A percentile compares a stretch with the other conserved stretches of the same genome.
Conservation (phyloP, 352 stramenopile species). For the Phytophthora uliginosa region DNA sequence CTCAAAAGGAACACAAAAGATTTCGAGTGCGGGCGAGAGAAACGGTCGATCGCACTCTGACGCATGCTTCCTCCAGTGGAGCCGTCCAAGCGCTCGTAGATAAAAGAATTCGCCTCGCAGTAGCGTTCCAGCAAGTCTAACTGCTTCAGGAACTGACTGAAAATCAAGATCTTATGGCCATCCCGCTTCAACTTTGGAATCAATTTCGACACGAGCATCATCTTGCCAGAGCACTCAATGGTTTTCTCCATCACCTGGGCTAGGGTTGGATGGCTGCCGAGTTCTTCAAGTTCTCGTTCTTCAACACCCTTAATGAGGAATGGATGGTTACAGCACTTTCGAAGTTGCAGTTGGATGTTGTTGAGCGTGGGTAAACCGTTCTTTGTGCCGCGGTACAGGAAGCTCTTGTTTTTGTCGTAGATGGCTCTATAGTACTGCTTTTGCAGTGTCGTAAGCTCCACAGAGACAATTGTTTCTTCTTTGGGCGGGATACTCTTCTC, state of each 20-base stretch:
- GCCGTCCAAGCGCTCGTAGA: constrained; percentile 93
- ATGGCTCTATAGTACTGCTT: constrained; percentile 99
- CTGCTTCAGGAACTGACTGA: constrained; percentile 96
- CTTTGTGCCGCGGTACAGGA: constrained; percentile 93
- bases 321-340: constrained; percentile 99
- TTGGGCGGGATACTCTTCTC: constrained; percentile 98
- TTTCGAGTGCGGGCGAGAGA: constrained; percentile 95
- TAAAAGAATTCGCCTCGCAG: constrained; percentile 91
- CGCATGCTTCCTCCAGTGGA: constrained; percentile 90
- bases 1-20: constrained; percentile 99
- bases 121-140: constrained; percentile 96
- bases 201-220: constrained; percentile 93
- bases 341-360: constrained; percentile 99
- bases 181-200: constrained; percentile 93
- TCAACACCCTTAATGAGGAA: constrained; percentile 98
- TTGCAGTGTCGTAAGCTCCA: constrained; percentile 98
- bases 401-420: constrained; percentile 99
- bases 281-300: constrained; percentile 83
- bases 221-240: constrained; percentile 87
- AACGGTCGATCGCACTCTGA: constrained; percentile 97
- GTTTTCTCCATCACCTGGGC: constrained; percentile 85
- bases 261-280: constrained; percentile 61
- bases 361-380: constrained; percentile 94
- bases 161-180: constrained; percentile 96
- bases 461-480: constrained; percentile 96